A percentile compares a stretch with the other conserved stretches of the same genome.
Evolutionary conservation across 129 eudicot species (phyloP).

Genomic region (Lactuca sativa): DNA sequence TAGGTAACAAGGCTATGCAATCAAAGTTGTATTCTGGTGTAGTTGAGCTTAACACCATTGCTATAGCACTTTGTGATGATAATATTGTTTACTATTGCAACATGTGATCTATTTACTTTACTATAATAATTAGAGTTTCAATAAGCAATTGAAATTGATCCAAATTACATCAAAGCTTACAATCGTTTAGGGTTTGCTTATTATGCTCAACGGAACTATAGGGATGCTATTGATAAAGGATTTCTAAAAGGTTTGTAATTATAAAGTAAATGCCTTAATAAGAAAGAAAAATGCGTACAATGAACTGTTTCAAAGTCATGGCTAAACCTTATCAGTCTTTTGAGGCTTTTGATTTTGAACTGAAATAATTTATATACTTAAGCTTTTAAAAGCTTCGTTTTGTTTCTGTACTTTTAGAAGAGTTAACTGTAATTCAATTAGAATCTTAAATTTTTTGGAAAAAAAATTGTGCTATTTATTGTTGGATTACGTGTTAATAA

Average conservation of each 20-base stretch:
- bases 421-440: too few species aligned
- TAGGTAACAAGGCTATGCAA: constrained; percentile 92
- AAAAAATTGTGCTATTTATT: too few species aligned
- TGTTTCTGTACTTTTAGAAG: too few species aligned
- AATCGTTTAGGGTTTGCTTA: constrained; percentile 90
- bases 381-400: too few species aligned
- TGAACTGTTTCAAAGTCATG: too few species aligned
- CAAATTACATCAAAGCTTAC: constrained; percentile 88
- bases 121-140: not conserved
- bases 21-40: constrained; percentile 60
- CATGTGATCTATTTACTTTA: constrained; percentile 48
- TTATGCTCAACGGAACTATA: constrained; percentile 81
- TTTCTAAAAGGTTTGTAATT: constrained; percentile 63
- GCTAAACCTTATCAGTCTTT: too few species aligned
- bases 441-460: too few species aligned
- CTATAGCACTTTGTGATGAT: constrained; percentile 64
- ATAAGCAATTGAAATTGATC: constrained; percentile 74
- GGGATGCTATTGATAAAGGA: constrained; percentile 79
- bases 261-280: not conserved
- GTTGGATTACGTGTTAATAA: too few species aligned
- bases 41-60: constrained; percentile 77
- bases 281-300: not conserved
- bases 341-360: too few species aligned
- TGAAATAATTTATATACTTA: too few species aligned
- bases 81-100: constrained; percentile 91